Evolutionary conservation across 805 yeast genomes (phyloP), one percentile per base, ranked within the genome.

Genomic region (Metschnikowia lochheadii): DNA sequence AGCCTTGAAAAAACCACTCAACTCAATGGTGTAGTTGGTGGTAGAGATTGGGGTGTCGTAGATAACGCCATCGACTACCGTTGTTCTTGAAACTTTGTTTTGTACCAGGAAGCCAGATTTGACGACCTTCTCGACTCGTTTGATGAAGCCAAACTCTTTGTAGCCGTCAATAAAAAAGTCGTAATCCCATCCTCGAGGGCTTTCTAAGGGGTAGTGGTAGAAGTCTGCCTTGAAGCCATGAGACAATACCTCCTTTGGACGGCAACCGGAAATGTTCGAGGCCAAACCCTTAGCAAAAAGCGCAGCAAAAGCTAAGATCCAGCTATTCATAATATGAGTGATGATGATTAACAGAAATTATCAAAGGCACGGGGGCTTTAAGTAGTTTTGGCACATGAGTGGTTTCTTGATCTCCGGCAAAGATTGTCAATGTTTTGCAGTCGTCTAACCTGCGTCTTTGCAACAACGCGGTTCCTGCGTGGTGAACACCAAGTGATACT

Each of bases 1-100:
- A n/a, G 55, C 50, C 40, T 32, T 38, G 17, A 46, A 52, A 35
- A 38, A 52, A 8, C 55, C 55, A 8, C 36, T 44, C 6, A 52
- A 39, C 37, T 36, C 43, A 35, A 49, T 38, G 1, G 55, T 18
- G 21, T 46, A 46, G 34, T 49, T 52, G 31, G 55, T 41, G 5
- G 35, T 33, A 8, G 49, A 32, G 17, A 46, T 18, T 13, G 17
- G 17, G 21, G 29, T 43, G 3, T 46, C 49, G 15, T 52, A 52
- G 21, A 52, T 32, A 13, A 8, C 36, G 20, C 40, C 26, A 26
- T 39, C 15, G 41, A 15, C 13, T 10, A 35, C 38, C 13, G 38
- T 35, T 8, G 5, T 11, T 4, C 11, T 8, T 5, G 38, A 35
- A 8, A 35, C 38, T 17, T 35, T 0, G 38, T 35, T 35, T 5